phyloP scores from a whole-genome alignment of 2,329 filamentous ascomycete species.

The Xylariaceae sp. region DNA sequence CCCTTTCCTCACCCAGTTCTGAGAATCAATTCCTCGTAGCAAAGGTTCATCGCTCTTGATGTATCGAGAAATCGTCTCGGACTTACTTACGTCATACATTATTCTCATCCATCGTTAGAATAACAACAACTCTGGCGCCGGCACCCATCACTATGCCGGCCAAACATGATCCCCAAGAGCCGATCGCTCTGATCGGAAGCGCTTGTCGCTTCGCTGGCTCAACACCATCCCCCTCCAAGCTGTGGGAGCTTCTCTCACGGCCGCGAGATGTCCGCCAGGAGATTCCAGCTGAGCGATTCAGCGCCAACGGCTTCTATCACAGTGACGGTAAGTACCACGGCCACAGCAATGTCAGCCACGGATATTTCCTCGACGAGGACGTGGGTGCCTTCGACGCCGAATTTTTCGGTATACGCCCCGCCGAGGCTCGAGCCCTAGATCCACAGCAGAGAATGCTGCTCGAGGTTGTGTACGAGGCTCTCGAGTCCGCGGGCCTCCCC shows the following conservation, averaged over 20 bases:
- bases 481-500: conserved; percentile 15
- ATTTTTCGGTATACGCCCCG: conserved; percentile 15
- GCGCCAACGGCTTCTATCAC: conserved; percentile 11
- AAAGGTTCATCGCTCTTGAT: too few relatives aligned
- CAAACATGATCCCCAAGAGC: too few relatives aligned
- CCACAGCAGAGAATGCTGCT: conserved; percentile 10
- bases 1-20: too few relatives aligned
- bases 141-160: too few relatives aligned
- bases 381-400: conserved; percentile 12
- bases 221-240: conserved; percentile 17
- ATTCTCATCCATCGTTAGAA: too few relatives aligned
- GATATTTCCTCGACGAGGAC: conserved; percentile 13
- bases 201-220: conserved; percentile 28
- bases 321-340: neutral
- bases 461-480: conserved; percentile 10
- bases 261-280: conserved; percentile 20
- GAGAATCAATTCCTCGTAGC: too few relatives aligned
- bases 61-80: too few relatives aligned
- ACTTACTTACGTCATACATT: too few relatives aligned
- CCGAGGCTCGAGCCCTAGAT: conserved; percentile 13
- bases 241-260: conserved; percentile 26
- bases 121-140: too few relatives aligned
- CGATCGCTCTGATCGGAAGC: conserved; percentile 29
- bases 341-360: conserved; percentile 2
- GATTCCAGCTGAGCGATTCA: conserved; percentile 24